Percentiles rank a stretch among this genome's conserved stretches.
These are phyloP conservation scores for Cymodocea nodosa DNA, from an alignment of 116 monocot genomes.

Conservation along the genomic window DNA sequence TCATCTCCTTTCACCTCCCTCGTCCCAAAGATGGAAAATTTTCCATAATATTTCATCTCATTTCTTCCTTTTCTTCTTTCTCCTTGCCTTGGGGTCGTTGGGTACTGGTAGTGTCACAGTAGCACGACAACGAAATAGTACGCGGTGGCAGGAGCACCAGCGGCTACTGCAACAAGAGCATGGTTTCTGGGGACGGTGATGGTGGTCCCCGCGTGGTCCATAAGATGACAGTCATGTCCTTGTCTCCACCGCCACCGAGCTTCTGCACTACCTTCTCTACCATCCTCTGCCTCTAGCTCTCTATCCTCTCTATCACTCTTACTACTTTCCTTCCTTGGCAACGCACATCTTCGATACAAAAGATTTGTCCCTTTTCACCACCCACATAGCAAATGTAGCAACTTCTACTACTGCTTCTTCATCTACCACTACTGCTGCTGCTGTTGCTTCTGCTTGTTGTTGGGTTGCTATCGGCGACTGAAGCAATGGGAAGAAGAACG, in stretches of 20 bases:
- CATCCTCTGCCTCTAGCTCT: neutral
- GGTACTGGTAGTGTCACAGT: neutral
- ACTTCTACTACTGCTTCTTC: conserved; percentile 6
- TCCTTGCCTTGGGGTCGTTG: too few species aligned
- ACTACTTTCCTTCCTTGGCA: neutral
- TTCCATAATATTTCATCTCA: too few species aligned
- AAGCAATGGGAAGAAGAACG: conserved; percentile 7
- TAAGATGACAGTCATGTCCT: conserved; percentile 60
- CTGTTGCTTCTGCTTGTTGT: neutral
- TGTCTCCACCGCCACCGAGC: conserved; percentile 60
- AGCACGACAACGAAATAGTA: neutral
- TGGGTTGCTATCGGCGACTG: neutral
- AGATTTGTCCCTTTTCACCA: neutral
- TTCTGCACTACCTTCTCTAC: neutral
- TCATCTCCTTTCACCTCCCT: too few species aligned
- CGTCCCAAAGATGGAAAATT: too few species aligned
- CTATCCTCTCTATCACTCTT: conserved; percentile 6
- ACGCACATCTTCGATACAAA: conserved; percentile 1
- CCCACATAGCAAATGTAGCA: conserved; percentile 1
- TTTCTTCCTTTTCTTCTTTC: too few species aligned
- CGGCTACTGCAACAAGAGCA: neutral
- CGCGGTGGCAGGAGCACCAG: neutral
- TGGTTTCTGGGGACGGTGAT: neutral
- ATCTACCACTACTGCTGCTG: neutral
- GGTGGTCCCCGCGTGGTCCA: neutral